Percentiles rank a stretch among this genome's conserved stretches.
Evolutionary conservation across 345 rosid species (phyloP).

Genomic region (Kernera saxatilis): DNA sequence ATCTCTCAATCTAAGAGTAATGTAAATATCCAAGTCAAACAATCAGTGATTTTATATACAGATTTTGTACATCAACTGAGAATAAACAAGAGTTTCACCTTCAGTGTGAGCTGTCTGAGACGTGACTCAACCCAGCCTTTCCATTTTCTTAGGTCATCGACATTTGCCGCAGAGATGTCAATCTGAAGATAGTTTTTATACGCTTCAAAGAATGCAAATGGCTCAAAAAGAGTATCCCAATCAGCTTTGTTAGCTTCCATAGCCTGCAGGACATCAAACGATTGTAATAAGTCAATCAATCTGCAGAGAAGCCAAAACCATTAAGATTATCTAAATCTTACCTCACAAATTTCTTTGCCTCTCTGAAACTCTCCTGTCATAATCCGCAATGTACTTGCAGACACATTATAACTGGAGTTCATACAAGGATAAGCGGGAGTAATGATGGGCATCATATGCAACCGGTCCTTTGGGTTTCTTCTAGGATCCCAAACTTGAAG

Average conservation of each 20-base stretch:
- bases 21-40: slow-evolving; percentile 16
- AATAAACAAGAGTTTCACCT: slow-evolving; percentile 38
- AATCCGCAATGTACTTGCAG: slow-evolving; percentile 78
- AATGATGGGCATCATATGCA: slow-evolving; percentile 93
- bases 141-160: slow-evolving; percentile 83
- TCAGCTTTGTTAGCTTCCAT: slow-evolving; percentile 77
- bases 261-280: slow-evolving; percentile 50
- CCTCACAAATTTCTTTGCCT: slow-evolving; percentile 93
- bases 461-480: slow-evolving; percentile 74
- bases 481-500: slow-evolving; percentile 98
- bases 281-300: slow-evolving; percentile 1
- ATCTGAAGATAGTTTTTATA: slow-evolving; percentile 90
- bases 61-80: not conserved
- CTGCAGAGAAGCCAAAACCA: slow-evolving; percentile 9
- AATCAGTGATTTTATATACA: not conserved
- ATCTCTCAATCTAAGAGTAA: slow-evolving; percentile 69
- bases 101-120: slow-evolving; percentile 85
- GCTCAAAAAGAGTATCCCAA: slow-evolving; percentile 88
- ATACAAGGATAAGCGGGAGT: slow-evolving; percentile 98
- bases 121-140: slow-evolving; percentile 99
- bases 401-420: slow-evolving; percentile 98
- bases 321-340: slow-evolving; percentile 28
- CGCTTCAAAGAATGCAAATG: slow-evolving; percentile 85
- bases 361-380: slow-evolving; percentile 93
- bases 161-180: slow-evolving; percentile 74